phyloP scores from a whole-genome alignment of 2,329 filamentous ascomycete species.

The Alternaria brassicicola region DNA sequence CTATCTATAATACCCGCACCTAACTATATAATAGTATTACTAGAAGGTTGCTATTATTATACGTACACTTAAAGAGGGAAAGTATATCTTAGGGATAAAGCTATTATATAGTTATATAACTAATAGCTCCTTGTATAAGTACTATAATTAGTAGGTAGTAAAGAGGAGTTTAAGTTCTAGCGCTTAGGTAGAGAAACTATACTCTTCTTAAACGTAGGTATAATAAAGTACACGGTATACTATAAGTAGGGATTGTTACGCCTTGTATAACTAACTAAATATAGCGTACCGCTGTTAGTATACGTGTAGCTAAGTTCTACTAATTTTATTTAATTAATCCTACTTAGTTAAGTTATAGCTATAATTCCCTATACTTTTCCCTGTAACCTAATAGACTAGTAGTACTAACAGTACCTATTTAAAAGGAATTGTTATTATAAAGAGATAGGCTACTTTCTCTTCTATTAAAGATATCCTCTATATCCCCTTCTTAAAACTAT shows the following conservation, averaged over 20 bases:
- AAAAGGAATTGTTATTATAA: background rate
- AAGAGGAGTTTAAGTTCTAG: too few relatives aligned
- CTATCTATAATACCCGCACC: too few relatives aligned
- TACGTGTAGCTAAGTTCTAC: background rate
- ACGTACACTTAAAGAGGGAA: too few relatives aligned
- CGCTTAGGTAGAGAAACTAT: background rate
- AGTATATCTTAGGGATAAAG: too few relatives aligned
- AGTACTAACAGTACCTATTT: background rate
- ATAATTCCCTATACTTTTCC: background rate
- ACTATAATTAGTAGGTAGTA: too few relatives aligned
- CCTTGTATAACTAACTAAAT: background rate
- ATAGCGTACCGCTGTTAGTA: background rate
- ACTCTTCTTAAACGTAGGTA: background rate
- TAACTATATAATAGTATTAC: too few relatives aligned
- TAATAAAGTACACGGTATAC: background rate
- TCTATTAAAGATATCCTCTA: background rate
- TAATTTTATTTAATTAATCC: background rate
- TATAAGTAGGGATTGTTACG: background rate
- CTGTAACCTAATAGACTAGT: background rate
- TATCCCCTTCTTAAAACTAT: conserved; percentile 7
- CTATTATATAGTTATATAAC: too few relatives aligned
- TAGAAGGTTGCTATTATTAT: too few relatives aligned
- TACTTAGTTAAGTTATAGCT: background rate
- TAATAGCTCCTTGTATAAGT: too few relatives aligned
- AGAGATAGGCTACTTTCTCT: background rate